A percentile compares a stretch with the other conserved stretches of the same genome.
Conservation (phyloP, 768 basidiomycete species). For the Cantharellus anzutake region DNA sequence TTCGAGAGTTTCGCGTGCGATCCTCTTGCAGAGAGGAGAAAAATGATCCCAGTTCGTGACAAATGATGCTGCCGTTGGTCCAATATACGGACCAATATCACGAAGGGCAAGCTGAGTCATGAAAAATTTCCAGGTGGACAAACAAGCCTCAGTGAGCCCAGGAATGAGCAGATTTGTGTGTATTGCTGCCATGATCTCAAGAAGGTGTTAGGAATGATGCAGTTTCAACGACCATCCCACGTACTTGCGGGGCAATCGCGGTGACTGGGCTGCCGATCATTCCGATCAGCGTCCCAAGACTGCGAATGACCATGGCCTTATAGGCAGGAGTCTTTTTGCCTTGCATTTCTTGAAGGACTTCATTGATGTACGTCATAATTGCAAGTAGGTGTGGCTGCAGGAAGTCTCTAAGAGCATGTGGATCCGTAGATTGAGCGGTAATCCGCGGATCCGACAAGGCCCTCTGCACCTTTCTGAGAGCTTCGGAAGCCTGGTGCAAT, state of each 20-base stretch:
- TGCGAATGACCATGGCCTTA: constrained; percentile 64
- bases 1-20: constrained; percentile 41
- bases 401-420: constrained; percentile 28
- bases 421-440: constrained; percentile 15
- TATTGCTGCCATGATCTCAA: constrained; percentile 85
- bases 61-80: constrained; percentile 72
- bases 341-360: constrained; percentile 66
- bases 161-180: constrained; percentile 70
- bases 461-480: constrained; percentile 26
- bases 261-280: constrained; percentile 53
- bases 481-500: constrained; percentile 26
- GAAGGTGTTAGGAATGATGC: constrained; percentile 1
- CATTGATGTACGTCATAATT: constrained; percentile 67
- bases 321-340: constrained; percentile 48
- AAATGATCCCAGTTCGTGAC: constrained; percentile 60
- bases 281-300: constrained; percentile 52
- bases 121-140: constrained; percentile 67
- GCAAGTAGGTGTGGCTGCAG: constrained; percentile 67
- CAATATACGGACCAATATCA: constrained; percentile 71
- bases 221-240: constrained; percentile 9
- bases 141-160: constrained; percentile 57
- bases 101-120: constrained; percentile 39
- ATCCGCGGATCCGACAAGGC: constrained; percentile 12
- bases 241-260: constrained; percentile 73
- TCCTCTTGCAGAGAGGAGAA: constrained; percentile 27